Evolutionary conservation across 2,329 filamentous ascomycete species (phyloP).

Genomic region (Penicillium sp.): DNA sequence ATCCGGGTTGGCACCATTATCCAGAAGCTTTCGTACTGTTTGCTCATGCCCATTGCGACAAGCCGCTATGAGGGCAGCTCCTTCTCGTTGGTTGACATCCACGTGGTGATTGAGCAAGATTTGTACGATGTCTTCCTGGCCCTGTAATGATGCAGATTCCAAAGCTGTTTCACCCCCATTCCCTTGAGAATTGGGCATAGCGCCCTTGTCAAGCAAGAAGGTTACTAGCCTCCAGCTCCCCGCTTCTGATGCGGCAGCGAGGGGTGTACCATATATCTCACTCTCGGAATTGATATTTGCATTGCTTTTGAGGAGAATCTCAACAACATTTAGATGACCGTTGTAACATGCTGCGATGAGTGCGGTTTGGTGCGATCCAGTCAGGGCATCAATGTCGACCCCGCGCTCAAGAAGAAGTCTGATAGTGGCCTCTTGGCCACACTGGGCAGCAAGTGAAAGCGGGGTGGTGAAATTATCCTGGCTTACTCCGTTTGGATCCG

Average conservation of each 20-base stretch:
- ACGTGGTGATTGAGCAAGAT: background rate
- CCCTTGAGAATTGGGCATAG: background rate
- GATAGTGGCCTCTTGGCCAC: background rate
- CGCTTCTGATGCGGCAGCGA: background rate
- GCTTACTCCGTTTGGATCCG: background rate
- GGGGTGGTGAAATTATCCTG: background rate
- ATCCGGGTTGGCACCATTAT: too few species aligned
- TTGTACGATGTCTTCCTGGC: background rate
- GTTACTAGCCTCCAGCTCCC: background rate
- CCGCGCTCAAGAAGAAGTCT: background rate
- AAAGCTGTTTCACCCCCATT: background rate
- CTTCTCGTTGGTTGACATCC: background rate
- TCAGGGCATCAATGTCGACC: background rate
- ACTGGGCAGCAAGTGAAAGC: background rate
- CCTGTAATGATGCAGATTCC: background rate
- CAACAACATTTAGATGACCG: background rate
- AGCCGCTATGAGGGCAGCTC: too few species aligned
- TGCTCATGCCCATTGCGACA: too few species aligned
- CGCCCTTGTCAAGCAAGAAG: background rate
- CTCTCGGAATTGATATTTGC: background rate
- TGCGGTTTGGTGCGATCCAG: background rate
- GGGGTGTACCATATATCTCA: background rate
- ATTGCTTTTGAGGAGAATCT: background rate
- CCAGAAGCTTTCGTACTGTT: too few species aligned
- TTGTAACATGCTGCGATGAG: background rate